Evolutionary conservation across 495 filamentous ascomycete species (phyloP), one percentile per base, ranked within the genome.

Genomic region (Penicillium malachiteum): DNA sequence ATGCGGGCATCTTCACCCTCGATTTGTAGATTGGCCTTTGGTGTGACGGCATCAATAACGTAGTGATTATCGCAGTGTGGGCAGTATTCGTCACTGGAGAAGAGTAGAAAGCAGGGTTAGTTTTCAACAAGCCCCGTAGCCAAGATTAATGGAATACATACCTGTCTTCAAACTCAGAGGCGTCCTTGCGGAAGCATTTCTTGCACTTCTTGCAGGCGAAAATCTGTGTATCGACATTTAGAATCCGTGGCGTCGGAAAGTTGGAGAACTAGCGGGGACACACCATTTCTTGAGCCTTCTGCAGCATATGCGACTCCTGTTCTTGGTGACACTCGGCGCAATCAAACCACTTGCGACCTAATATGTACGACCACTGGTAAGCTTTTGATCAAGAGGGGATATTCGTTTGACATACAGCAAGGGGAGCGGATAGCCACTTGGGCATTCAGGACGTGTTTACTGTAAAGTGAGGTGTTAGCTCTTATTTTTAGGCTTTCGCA

Each of bases 11-110:
- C 94, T 41, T 92, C 93, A 38, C 94, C 89, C 70, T 97, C 94
- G 30, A 97, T 81, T 50, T 90, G 79, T 49, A 98, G 71, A 34
- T 85, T 78, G 8, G 91, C 79, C 71, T 91, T 88, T 9, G 94
- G 89, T 17, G 86, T 89, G 53, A 87, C 66, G 21, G 94, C 94
- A 14, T 97, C 92, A 54, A 97, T 73, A 18, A 97, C 87, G 67
- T 91, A 98, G 72, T 97, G 94, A 71, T 98, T 98, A 71, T 98
- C 94, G 78, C 94, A 98, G 75, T 96, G 89, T n/a, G 94, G 95
- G 76, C 94, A 97, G 77, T 96, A 97, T 72, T 98, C 95, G 78
- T 98, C 95, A 69, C 90, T 90, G 34, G 35, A 56, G 34, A 26
- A 52, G 38, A 43, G 16, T n/a, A 4, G 26, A 18, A 38, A 14